phyloP scores from a whole-genome alignment of 106 monocot genomes.

The Agapanthus africanus region DNA sequence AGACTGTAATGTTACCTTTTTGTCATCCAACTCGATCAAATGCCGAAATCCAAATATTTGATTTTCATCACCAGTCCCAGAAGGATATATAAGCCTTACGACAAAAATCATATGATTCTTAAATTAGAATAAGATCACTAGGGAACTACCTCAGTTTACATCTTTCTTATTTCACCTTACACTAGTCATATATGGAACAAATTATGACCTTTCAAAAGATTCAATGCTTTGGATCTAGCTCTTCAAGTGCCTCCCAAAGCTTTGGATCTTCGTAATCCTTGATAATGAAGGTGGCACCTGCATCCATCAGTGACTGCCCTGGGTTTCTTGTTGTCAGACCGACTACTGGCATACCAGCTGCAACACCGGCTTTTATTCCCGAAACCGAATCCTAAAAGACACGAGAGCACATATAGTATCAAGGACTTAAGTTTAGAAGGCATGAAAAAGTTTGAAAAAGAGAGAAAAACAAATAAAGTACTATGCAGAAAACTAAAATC shows the following conservation, averaged over 20 bases:
- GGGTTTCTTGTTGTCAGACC: constrained; percentile 64
- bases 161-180: not conserved
- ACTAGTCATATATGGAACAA: not conserved
- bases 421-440: constrained; percentile 41
- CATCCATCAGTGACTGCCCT: constrained; percentile 39
- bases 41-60: not conserved
- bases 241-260: constrained; percentile 62
- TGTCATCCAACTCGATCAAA: no score
- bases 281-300: constrained; percentile 61
- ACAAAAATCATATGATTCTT: not conserved
- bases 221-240: constrained; percentile 13
- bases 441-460: constrained; percentile 58
- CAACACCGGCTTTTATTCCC: constrained; percentile 85
- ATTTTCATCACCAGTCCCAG: not conserved
- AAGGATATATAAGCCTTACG: not conserved
- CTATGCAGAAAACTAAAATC: no score
- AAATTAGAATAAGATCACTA: not conserved
- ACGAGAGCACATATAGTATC: constrained; percentile 34
- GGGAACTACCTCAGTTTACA: not conserved
- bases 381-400: constrained; percentile 57
- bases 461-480: no score
- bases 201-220: not conserved
- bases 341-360: constrained; percentile 72
- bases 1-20: no score
- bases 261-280: constrained; percentile 68